A percentile compares a stretch with the other conserved stretches of the same genome.
These are phyloP conservation scores for Solanum habrochaites DNA, from an alignment of 257 asterid species.

Conservation along the genomic window DNA sequence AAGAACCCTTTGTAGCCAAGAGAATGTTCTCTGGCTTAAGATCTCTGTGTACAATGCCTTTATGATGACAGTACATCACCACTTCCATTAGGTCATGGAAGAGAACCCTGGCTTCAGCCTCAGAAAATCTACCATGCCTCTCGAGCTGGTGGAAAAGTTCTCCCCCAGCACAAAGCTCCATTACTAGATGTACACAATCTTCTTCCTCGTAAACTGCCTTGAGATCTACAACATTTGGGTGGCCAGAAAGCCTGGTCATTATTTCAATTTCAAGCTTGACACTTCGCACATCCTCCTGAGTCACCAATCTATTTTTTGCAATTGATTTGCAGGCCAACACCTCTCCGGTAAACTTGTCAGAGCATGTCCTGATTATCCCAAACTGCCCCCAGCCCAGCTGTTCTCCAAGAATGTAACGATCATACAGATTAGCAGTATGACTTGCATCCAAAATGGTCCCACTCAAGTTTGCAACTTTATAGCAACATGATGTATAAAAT, in stretches of 20 bases:
- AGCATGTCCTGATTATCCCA: conserved; percentile 61
- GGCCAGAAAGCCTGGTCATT: conserved; percentile 72
- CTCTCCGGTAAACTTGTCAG: conserved; percentile 52
- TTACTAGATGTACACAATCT: conserved; percentile 59
- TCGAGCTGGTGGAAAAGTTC: conserved; percentile 74
- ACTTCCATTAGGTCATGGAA: conserved; percentile 62
- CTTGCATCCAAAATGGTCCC: conserved; percentile 39
- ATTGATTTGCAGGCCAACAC: conserved; percentile 76
- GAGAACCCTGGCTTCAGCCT: conserved; percentile 42
- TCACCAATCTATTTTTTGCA: conserved; percentile 63
- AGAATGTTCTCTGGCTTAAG: conserved; percentile 80
- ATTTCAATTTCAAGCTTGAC: conserved; percentile 78
- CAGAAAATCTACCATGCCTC: conserved; percentile 68
- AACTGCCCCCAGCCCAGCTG: conserved; percentile 80
- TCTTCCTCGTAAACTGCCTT: conserved; percentile 80
- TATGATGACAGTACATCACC: conserved; percentile 62
- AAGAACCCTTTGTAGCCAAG: conserved; percentile 47
- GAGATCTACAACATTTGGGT: conserved; percentile 66
- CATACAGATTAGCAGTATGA: conserved; percentile 25
- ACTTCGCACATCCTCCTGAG: conserved; percentile 59
- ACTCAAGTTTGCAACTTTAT: conserved; percentile 33
- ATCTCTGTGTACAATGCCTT: conserved; percentile 72
- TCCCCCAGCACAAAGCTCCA: conserved; percentile 93
- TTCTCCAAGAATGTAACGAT: conserved; percentile 45
- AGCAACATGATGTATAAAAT: conserved; percentile 27